Evolutionary conservation across 139 green algal genomes (phyloP), one percentile per base, ranked within the genome.

Genomic region (Chlamydomonas sp.): DNA sequence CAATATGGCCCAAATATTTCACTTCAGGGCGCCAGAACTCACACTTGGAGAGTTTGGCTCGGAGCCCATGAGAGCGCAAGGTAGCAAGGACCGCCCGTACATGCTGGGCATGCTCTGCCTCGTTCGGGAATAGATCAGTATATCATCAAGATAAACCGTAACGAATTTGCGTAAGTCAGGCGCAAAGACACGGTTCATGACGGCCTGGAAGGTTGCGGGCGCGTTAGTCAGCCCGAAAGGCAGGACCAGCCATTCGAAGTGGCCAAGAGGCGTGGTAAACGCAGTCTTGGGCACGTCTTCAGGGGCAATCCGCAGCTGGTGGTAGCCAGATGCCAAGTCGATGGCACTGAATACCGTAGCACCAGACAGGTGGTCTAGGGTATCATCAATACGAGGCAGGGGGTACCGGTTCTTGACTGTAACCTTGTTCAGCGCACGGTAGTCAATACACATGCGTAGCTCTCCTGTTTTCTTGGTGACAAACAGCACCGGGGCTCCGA

Each of bases 111-210:
- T 96, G 93, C 62, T 94, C 88, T 14, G 91, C 83, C 6, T 2
- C 57, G 12, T 14, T 91, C 80, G 64, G 15, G 68, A 90, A 68
- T 88, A 94, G 1, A 94, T 89, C 5, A 94, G 77, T 0, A 95
- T 92, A 60, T 96, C 91, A 81, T 95, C 91, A 4, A 96, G 78
- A 61, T 93, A 95, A 60, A 93, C 79, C 12, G 93, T 12, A 0
- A 96, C 87, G 72, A 91, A 95, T 7, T 86, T 67, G 73, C 91
- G 90, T n/a, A 95, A 69, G 14, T 78, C 59, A 4, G 76, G n/a
- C 3, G 71, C 9, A 16, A 96, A 91, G 1, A 94, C 79, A 31
- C 91, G 64, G 63, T 95, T 90, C 89, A 96, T 90, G 58, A 84
- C 58, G 10, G 12, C 69, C 49, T 81, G 78, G 79, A 88, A 90